Base-by-base conservation (phyloP, 345 rosid species). In the Moringa oleifera region DNA sequence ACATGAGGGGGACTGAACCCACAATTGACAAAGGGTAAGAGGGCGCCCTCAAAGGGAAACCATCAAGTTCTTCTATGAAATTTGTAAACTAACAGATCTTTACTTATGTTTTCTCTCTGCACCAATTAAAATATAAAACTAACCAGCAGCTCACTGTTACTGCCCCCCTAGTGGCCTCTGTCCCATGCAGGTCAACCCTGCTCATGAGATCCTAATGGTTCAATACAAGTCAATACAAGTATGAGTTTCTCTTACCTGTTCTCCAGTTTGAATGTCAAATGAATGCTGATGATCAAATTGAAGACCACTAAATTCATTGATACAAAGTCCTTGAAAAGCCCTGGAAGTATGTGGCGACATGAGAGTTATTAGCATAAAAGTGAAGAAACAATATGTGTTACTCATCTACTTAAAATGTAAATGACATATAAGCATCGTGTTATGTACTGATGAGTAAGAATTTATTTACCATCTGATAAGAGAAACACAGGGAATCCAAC, bases 301-400 rank as follows among this genome's bases (percentile, higher is more conserved):
- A 74, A 93, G 96, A 65, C 96, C 96, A 0, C 69, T 77, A 64
- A 94, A 88, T 69, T 94, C 99, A 61, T 94, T 90, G 83, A 94
- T 82, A 75, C 90, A 90, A 63, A 94, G 91, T 59, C 99, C 99
- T 79, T 94, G 90, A 74, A 88, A 93, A 31, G 99, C 97, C 99
- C 98, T 93, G 88, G 71, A 74, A 55, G 55, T 37, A 76, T 25
- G 25, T 28, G 21, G 59, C 54, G 55, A 68, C 67, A 68, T 21
- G 58, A 18, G 9, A 22, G 51, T 51, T 31, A 63, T 20, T 16
- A 59, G 22, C 21, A 46, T 11, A 16, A 41, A 11, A 33, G 6
- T 33, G 11, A 64, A 23, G 23, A 57, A 55, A 33, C 59, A 41
- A 20, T 31, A 56, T 51, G n/a, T n/a, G n/a, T 51, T 31, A 33